Conservation (phyloP, 2,329 filamentous ascomycete species). For the Penicillium vulpinum region DNA sequence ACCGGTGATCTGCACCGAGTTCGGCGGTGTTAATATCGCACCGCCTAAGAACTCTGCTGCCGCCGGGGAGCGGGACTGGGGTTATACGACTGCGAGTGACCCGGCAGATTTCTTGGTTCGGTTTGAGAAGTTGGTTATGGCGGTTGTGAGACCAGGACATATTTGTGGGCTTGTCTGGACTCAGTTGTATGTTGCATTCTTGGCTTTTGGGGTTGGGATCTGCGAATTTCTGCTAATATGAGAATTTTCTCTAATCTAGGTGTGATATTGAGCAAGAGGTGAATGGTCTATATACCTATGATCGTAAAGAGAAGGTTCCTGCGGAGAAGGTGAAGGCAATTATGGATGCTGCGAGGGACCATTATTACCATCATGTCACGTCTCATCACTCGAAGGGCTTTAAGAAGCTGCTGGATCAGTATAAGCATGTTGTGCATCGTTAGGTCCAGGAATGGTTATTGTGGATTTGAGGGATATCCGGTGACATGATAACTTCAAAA, state of each 20-base stretch:
- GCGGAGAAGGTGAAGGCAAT: constrained; percentile 57
- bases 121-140: constrained; percentile 60
- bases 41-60: constrained; percentile 41
- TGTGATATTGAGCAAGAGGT: constrained; percentile 67
- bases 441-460: background rate
- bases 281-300: constrained; percentile 65
- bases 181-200: constrained; percentile 50
- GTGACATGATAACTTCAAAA: background rate
- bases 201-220: background rate
- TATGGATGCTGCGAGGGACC: constrained; percentile 54
- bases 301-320: constrained; percentile 63
- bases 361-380: constrained; percentile 44
- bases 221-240: background rate
- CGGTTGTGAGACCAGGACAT: constrained; percentile 57
- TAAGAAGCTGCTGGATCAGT: constrained; percentile 19
- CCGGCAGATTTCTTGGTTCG: constrained; percentile 59
- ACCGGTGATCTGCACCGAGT: constrained; percentile 66
- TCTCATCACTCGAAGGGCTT: constrained; percentile 19
- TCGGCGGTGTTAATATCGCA: constrained; percentile 68
- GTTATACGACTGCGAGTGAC: constrained; percentile 66
- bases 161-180: constrained; percentile 67
- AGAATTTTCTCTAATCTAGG: constrained; percentile 1
- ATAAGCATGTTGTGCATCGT: constrained; percentile 16
- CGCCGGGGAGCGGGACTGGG: constrained; percentile 59
- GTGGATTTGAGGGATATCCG: no score